phyloP scores from a whole-genome alignment of 1,139 yeast species.

The Geotrichum europaeum region DNA sequence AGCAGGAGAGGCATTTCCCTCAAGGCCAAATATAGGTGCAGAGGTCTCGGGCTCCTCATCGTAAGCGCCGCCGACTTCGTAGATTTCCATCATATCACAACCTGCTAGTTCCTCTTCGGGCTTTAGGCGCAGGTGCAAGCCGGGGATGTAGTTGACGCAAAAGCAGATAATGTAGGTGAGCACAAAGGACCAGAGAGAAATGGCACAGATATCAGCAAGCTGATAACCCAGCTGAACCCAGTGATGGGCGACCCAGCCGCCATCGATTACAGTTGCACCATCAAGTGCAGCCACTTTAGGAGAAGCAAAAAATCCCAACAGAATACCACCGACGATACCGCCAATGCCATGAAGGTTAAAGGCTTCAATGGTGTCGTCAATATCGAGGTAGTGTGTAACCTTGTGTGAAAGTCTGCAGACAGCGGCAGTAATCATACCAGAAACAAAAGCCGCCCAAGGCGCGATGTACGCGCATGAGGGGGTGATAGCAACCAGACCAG shows the following conservation, averaged over 20 bases:
- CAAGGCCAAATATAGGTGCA: background rate
- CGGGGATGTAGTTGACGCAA: conserved; percentile 72
- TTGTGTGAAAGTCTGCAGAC: conserved; percentile 88
- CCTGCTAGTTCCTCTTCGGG: conserved; percentile 86
- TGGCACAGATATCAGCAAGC: conserved; percentile 72
- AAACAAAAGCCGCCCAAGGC: conserved; percentile 80
- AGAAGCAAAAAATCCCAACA: conserved; percentile 84
- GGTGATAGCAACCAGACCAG: conserved; percentile 94
- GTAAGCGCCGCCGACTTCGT: conserved; percentile 12
- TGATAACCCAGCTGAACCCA: conserved; percentile 89
- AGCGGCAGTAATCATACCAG: conserved; percentile 74
- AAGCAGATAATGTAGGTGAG: conserved; percentile 75
- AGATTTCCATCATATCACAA: conserved; percentile 49
- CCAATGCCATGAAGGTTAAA: conserved; percentile 98
- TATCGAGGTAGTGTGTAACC: conserved; percentile 68
- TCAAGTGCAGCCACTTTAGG: conserved; percentile 87
- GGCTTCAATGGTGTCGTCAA: conserved; percentile 91
- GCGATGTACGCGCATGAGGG: conserved; percentile 94
- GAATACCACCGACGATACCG: conserved; percentile 79
- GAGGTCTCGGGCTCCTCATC: background rate
- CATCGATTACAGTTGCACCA: conserved; percentile 63
- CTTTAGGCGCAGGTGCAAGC: conserved; percentile 68
- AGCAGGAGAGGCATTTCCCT: background rate
- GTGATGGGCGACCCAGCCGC: conserved; percentile 91
- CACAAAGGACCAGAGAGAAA: conserved; percentile 63